Evolutionary conservation across 2,329 filamentous ascomycete species (phyloP).

Genomic region (Ilyonectria mors-panacis): DNA sequence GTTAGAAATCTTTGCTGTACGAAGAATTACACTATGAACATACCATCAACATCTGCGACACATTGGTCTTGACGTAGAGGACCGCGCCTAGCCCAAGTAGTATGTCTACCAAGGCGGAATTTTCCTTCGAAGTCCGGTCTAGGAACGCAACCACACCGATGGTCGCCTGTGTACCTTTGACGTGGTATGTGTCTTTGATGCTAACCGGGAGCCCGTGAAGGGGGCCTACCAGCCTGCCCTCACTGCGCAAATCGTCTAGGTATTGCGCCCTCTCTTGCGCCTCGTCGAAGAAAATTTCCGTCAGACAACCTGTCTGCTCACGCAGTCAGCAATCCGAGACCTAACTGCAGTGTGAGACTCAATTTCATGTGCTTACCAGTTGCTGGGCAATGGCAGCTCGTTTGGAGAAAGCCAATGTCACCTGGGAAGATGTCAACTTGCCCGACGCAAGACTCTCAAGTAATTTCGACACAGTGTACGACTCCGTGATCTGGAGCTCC

Average conservation of each 20-base stretch:
- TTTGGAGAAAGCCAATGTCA: constrained; percentile 52
- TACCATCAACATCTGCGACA: constrained; percentile 35
- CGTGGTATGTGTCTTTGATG: constrained; percentile 27
- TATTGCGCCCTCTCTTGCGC: constrained; percentile 36
- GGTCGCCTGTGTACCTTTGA: constrained; percentile 23
- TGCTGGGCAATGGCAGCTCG: constrained; percentile 49
- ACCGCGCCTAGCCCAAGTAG: constrained; percentile 24
- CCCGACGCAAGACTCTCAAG: constrained; percentile 53
- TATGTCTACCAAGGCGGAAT: constrained; percentile 33
- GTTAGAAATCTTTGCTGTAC: neutral
- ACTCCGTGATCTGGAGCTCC: constrained; percentile 62
- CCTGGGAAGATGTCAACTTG: constrained; percentile 53
- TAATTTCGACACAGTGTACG: constrained; percentile 55
- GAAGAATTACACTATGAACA: neutral
- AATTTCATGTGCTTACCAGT: constrained; percentile 36
- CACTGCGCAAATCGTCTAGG: constrained; percentile 32
- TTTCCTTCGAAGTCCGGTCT: constrained; percentile 3
- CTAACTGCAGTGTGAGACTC: neutral
- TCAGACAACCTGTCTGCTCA: constrained; percentile 52
- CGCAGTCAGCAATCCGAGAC: neutral
- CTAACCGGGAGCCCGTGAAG: constrained; percentile 39
- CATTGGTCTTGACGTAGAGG: constrained; percentile 34
- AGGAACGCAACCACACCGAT: constrained; percentile 29
- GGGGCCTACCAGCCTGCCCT: constrained; percentile 31
- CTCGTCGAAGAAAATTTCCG: constrained; percentile 62